phyloP scores from a whole-genome alignment of 129 eudicot species.

The Lactuca sativa region DNA sequence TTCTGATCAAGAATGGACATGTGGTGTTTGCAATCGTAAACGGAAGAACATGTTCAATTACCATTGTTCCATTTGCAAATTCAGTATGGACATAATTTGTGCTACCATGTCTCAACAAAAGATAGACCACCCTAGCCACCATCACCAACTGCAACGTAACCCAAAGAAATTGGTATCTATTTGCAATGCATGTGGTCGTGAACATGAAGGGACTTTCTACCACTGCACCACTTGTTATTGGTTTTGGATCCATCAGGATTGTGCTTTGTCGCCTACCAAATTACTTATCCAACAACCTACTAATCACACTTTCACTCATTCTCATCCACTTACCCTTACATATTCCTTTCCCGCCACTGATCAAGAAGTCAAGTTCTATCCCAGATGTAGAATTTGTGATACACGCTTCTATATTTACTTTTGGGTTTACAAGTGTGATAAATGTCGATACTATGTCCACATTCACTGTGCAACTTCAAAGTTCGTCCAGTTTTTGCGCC shows the following conservation, averaged over 20 bases:
- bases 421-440: conserved; percentile 22
- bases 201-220: conserved; percentile 18
- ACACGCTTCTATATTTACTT: fast-evolving
- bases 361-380: background rate
- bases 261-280: background rate
- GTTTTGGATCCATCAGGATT: background rate
- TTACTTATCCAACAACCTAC: background rate
- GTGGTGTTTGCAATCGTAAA: background rate
- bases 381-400: background rate
- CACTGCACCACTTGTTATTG: conserved; percentile 11
- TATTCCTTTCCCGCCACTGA: conserved; percentile 13
- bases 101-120: conserved; percentile 1
- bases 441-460: background rate
- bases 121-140: conserved; percentile 11
- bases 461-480: background rate
- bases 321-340: background rate
- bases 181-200: conserved; percentile 7
- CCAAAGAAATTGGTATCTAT: background rate
- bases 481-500: too few species aligned
- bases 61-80: background rate
- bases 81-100: conserved; percentile 10
- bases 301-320: background rate
- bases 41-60: background rate
- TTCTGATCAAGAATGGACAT: background rate
- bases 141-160: conserved; percentile 1